Evolutionary conservation across 2,329 filamentous ascomycete species (phyloP), one percentile per base, ranked within the genome.

Genomic region (Lecanosticta acicola): DNA sequence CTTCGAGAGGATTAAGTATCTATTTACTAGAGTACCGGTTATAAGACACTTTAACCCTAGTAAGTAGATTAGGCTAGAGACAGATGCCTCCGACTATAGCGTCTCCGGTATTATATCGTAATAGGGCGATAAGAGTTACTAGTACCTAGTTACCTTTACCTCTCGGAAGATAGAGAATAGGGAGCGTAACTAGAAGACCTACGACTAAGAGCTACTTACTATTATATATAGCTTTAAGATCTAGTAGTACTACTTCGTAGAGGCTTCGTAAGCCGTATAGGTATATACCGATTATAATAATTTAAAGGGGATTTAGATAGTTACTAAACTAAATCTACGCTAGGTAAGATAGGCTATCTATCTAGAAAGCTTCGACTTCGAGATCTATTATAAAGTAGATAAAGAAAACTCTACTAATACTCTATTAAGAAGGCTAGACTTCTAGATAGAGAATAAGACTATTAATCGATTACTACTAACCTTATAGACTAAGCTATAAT

Each of bases 281-380:
- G 38, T 51, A 24, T 35, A 45, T 45, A 51, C 38, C 13, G 24
- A 51, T 29, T 46, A 51, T 46, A 51, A 39, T 41, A 42, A 48
- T 40, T 19, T 43, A 26, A 17, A 34, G 18, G 32, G 33, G 21
- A 45, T 49, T 41, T 35, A 32, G 17, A 45, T 10, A 3, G 19
- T 46, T 17, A 41, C 44, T 32, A 13, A 41, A 16, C 21, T 51
- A 26, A 51, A 45, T 24, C n/a, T 19, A 3, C 5, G 21, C 7
- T 45, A 51, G 38, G 45, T 21, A 4, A 3, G 41, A 16, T 51
- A 41, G 45, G 45, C 37, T 26, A 45, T 33, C 9, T 43, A 32
- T 18, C 41, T 48, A 19, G 32, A 26, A n/a, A 32, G n/a, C 3
- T 51, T 48, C 20, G 24, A 51, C 20, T 51, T 51, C 19, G 32